Evolutionary conservation across 208 protist species (phyloP).

Genomic region (Porcisia hertigi): DNA sequence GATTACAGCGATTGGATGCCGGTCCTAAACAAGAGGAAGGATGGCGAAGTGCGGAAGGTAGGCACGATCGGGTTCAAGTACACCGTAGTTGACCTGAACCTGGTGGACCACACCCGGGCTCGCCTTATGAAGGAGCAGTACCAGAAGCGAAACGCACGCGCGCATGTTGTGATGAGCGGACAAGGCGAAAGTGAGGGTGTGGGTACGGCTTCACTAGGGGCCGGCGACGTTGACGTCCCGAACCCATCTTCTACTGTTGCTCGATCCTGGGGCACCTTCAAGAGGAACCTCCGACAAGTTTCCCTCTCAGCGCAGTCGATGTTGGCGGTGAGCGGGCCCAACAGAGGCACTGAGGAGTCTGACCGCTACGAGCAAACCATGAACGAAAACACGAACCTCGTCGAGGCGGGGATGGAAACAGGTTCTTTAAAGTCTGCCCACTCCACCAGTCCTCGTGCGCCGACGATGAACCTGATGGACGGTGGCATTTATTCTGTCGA

Average conservation of each 20-base stretch:
- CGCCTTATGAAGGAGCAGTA: slow-evolving; percentile 33
- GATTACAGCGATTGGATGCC: slow-evolving; percentile 77
- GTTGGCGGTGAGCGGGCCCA: not conserved
- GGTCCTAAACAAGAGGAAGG: slow-evolving; percentile 34
- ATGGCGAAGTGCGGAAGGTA: slow-evolving; percentile 30
- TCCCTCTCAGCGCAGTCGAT: not conserved
- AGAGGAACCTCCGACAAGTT: slow-evolving; percentile 17
- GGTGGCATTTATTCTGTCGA: slow-evolving; percentile 48
- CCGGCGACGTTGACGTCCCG: not conserved
- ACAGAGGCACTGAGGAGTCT: slow-evolving; percentile 4
- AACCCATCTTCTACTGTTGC: not conserved
- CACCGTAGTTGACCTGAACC: slow-evolving; percentile 61
- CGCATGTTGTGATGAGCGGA: slow-evolving; percentile 11
- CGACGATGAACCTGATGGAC: slow-evolving; percentile 70
- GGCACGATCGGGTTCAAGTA: slow-evolving; percentile 83
- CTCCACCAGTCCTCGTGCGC: not conserved
- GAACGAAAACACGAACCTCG: slow-evolving; percentile 3
- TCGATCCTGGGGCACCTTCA: slow-evolving; percentile 21
- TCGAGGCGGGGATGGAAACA: slow-evolving; percentile 7
- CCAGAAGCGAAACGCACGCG: not conserved
- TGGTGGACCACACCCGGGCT: slow-evolving; percentile 58
- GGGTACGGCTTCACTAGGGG: not conserved
- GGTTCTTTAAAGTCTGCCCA: slow-evolving; percentile 8
- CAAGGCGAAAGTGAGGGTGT: slow-evolving; percentile 1
- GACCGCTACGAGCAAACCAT: not conserved